Evolutionary conservation across 148 eudicot species (phyloP), one percentile per base, ranked within the genome.

Genomic region (Tetragonia tetragonoides): DNA sequence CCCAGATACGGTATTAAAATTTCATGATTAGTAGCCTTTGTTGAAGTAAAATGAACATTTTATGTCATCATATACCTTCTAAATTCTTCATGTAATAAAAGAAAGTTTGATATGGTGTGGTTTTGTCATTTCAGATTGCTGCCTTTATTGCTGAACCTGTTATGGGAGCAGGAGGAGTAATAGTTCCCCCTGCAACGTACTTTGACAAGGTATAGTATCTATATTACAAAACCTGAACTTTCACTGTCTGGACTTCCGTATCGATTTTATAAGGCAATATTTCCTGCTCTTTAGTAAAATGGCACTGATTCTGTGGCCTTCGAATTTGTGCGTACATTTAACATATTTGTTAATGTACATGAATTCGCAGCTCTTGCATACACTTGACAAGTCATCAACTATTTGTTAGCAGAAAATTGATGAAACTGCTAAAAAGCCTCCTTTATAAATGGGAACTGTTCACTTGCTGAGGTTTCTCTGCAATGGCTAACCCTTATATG

Each of bases 101-200:
- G 3, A 18, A 3, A 40, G 6, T 38, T 9, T 60, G 47, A 53
- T 44, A 56, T 41, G 54, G 4, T 79, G 41, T 77, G 72, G 37
- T 38, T 61, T 0, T 61, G 73, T 38, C 40, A 60, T 86, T 84
- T 75, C 88, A 95, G 99, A 89, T 95, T 86, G 97, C 97, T 85
- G 99, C 99, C 46, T 95, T 95, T 83, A 95, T 95, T 84, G 99
- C 99, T 12, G 97, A 95, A 83, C 99, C 99, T 79, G 93, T 95
- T 46, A 91, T 95, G 97, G 99, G 97, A 56, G 99, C 99, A 67
- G 99, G 99, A 83, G 99, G 99, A 62, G 99, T 95, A 66, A 93
- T 95, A 71, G 91, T 85, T 73, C 99, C 99, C 16, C 97, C 99
- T 3, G 92, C 94, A 79, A 91, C 94, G 12, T 95, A 95, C 80